phyloP scores from a whole-genome alignment of 345 rosid species.

The Citrus sp. region DNA sequence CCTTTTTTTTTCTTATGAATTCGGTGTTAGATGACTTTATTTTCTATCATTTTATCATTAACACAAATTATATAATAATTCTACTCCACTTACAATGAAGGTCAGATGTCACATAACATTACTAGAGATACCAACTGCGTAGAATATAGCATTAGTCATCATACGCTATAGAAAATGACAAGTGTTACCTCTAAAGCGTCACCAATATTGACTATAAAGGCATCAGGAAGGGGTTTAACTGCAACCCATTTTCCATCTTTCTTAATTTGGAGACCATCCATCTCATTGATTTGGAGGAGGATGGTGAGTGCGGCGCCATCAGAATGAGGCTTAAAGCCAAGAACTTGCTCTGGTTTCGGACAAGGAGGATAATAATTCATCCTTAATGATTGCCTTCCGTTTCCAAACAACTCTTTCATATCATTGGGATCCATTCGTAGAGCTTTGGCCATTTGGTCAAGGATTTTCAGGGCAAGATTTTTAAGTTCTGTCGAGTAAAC shows the following conservation, averaged over 20 bases:
- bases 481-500: background rate
- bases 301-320: conserved; percentile 48
- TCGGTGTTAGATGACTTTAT: too few relatives aligned
- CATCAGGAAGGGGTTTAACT: conserved; percentile 45
- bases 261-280: conserved; percentile 57
- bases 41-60: too few relatives aligned
- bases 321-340: conserved; percentile 49
- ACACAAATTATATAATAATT: too few relatives aligned
- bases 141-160: too few relatives aligned
- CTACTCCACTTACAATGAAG: too few relatives aligned
- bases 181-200: conserved; percentile 36
- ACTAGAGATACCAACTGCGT: too few relatives aligned
- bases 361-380: conserved; percentile 67
- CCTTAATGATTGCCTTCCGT: conserved; percentile 39
- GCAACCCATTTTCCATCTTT: conserved; percentile 43
- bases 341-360: conserved; percentile 48
- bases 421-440: background rate
- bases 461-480: background rate
- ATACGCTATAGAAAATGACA: too few relatives aligned
- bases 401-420: conserved; percentile 21
- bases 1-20: too few relatives aligned
- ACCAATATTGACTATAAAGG: conserved; percentile 54
- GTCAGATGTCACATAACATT: too few relatives aligned
- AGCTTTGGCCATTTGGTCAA: background rate
- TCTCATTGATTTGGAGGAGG: conserved; percentile 41